Evolutionary conservation across 331 rosid genomes (phyloP), one percentile per base, ranked within the genome.

Genomic region (Rosa hybrid): DNA sequence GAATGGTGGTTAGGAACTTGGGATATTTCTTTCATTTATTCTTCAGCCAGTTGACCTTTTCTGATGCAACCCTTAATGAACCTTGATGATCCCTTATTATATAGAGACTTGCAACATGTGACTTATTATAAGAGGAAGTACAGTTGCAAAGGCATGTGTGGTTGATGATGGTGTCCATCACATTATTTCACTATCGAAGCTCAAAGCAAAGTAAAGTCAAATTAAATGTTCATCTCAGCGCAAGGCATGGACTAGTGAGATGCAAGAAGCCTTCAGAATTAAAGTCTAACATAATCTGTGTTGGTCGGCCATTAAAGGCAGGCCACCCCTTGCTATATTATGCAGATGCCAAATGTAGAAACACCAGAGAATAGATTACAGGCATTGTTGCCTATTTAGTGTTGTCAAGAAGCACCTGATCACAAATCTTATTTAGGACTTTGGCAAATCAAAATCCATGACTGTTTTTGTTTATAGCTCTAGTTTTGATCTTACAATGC

Each of bases 401-500:
- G 20, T 39, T 56, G 50, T 74, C 48, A 8, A n/a, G 38, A 48
- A 57, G 67, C 67, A 18, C 60, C 59, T 23, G 27, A 7, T 20
- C 21, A 46, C 9, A 59, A 46, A 13, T 42, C 23, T 18, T 71
- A 20, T n/a, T 21, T 4, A 39, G 68, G 75, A 64, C 48, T 83
- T 68, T 54, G 72, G 6, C 45, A 49, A 53, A 59, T 63, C 80
- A 50, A 67, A 45, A 69, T 65, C 71, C 82, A 88, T 90, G 92
- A 85, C 81, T 77, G 21, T 27, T 63, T 75, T 84, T 56, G 34
- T 83, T 78, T 78, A 63, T 84, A 56, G 51, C 84, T 81, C 46
- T 91, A 49, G 41, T 64, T 38, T 51, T 85, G 80, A 74, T 85
- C 83, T 79, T 89, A 8, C 83, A 76, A 21, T 75, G 79, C 76